These are phyloP conservation scores for Isochrysis galbana DNA, from an alignment of 78 protist species.

Conservation along the genomic window DNA sequence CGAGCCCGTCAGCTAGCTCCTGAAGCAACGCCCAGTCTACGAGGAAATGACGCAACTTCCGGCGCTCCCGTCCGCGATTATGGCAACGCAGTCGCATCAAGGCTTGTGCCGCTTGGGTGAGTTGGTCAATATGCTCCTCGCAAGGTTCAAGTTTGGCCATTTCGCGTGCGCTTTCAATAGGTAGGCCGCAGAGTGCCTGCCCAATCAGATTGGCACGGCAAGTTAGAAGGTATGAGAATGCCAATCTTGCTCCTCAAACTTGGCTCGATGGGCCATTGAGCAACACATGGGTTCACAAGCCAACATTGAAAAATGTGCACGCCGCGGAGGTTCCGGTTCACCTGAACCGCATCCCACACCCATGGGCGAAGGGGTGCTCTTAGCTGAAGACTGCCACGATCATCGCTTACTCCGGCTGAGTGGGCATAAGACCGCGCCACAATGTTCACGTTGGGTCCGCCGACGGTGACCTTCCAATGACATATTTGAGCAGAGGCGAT, in stretches of 20 bases:
- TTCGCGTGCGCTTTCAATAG: background rate
- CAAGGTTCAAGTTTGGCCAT: background rate
- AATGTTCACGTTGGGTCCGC: background rate
- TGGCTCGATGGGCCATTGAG: too few species aligned
- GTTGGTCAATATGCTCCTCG: background rate
- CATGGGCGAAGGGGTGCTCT: background rate
- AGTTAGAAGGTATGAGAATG: too few species aligned
- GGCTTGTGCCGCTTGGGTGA: background rate
- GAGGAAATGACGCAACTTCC: background rate
- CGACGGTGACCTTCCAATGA: background rate
- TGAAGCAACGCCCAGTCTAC: background rate
- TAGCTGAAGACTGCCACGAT: background rate
- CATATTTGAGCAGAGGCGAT: background rate
- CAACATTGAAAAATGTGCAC: too few species aligned
- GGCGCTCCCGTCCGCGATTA: background rate
- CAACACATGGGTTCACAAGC: too few species aligned
- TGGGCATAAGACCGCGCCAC: background rate
- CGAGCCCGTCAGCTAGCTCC: background rate
- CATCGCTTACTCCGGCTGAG: background rate
- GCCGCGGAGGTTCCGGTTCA: too few species aligned
- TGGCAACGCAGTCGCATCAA: background rate
- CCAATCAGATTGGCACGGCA: too few species aligned
- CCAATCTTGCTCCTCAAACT: too few species aligned
- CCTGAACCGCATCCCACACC: background rate
- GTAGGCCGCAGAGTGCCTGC: background rate